phyloP scores from a whole-genome alignment of 306 rosid species.

The Malus sylvestris region DNA sequence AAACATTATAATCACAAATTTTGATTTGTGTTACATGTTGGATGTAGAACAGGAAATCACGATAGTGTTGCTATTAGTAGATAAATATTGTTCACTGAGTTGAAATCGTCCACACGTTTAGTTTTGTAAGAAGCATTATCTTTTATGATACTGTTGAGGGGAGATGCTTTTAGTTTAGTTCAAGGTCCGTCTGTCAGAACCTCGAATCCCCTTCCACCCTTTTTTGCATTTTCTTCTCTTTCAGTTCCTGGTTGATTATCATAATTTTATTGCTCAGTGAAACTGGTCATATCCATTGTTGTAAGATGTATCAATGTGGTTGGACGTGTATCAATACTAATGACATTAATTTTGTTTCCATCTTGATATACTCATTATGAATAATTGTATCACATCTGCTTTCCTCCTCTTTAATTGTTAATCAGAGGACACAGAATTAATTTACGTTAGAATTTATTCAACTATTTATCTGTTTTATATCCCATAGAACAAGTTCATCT shows the following conservation, averaged over 20 bases:
- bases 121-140: background rate
- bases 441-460: background rate
- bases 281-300: no score
- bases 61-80: background rate
- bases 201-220: background rate
- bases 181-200: background rate
- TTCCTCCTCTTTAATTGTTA: background rate
- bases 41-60: background rate
- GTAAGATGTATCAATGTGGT: background rate
- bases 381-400: background rate
- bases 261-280: background rate
- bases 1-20: background rate
- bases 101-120: background rate
- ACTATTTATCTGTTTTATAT: background rate
- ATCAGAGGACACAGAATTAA: background rate
- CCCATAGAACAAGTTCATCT: background rate
- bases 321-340: background rate
- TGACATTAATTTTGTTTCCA: background rate
- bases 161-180: background rate
- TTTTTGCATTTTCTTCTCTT: background rate
- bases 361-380: background rate
- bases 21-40: background rate
- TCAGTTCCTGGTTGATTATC: background rate
- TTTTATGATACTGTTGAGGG: background rate
- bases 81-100: no score